These are phyloP conservation scores for Acrasis kona DNA, from an alignment of 78 protist species.

Conservation along the genomic window DNA sequence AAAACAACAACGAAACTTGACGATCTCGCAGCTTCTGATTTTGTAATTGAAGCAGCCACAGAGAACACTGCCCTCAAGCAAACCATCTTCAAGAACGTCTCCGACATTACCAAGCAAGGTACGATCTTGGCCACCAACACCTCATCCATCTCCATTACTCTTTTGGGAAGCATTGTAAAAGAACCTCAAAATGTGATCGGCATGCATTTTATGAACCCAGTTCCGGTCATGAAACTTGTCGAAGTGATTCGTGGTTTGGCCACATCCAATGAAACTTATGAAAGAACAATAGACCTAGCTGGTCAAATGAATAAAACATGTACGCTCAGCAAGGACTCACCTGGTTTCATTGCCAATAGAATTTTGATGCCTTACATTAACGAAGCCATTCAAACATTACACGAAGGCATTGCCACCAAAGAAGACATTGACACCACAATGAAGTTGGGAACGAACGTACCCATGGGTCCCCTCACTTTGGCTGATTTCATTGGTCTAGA, in stretches of 20 bases:
- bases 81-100: slow-evolving; percentile 30
- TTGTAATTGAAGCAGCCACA: slow-evolving; percentile 60
- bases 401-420: slow-evolving; percentile 37
- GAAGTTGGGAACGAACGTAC: slow-evolving; percentile 33
- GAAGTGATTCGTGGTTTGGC: slow-evolving; percentile 62
- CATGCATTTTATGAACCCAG: slow-evolving; percentile 77
- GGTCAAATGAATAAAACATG: slow-evolving; percentile 61
- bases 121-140: slow-evolving; percentile 73
- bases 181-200: slow-evolving; percentile 71
- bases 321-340: slow-evolving; percentile 49
- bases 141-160: slow-evolving; percentile 68
- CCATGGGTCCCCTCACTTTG: slow-evolving; percentile 9
- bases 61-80: slow-evolving; percentile 60
- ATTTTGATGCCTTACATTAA: slow-evolving; percentile 79
- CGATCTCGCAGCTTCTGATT: slow-evolving; percentile 23
- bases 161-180: slow-evolving; percentile 40
- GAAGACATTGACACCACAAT: slow-evolving; percentile 71
- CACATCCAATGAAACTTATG: slow-evolving; percentile 41
- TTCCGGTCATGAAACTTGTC: slow-evolving; percentile 74
- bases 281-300: slow-evolving; percentile 35
- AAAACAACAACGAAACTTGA: slow-evolving; percentile 10
- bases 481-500: slow-evolving; percentile 86
- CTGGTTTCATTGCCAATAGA: slow-evolving; percentile 71
- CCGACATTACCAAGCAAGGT: slow-evolving; percentile 16
- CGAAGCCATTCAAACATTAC: slow-evolving; percentile 58